These are phyloP conservation scores for Venturia aucupariae DNA, from an alignment of 2,329 filamentous ascomycete species.

Conservation along the genomic window DNA sequence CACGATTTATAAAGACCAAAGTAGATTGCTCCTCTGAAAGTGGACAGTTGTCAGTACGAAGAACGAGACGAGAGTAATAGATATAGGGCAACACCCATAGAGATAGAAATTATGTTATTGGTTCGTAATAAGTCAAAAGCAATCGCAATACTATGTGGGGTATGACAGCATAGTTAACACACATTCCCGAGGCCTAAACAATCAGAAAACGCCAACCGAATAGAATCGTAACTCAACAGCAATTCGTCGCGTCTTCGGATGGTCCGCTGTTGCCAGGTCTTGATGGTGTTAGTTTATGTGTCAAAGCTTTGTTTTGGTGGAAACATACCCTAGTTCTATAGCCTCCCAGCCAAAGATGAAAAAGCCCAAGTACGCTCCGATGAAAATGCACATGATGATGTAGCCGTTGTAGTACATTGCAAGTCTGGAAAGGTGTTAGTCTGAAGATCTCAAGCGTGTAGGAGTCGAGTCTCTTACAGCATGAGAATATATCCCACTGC, in stretches of 20 bases:
- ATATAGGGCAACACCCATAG: not conserved
- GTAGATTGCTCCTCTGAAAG: no score
- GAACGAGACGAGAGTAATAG: not conserved
- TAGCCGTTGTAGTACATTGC: constrained; percentile 61
- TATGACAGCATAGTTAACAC: not conserved
- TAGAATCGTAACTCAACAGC: constrained; percentile 2
- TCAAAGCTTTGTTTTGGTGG: not conserved
- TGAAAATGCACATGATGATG: constrained; percentile 71
- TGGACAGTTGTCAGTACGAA: not conserved
- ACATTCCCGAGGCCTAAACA: not conserved
- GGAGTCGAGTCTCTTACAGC: constrained; percentile 33
- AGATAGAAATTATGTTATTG: not conserved
- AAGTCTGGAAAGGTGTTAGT: constrained; percentile 22
- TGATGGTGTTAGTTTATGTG: not conserved
- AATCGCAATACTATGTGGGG: not conserved
- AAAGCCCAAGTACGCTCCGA: constrained; percentile 63
- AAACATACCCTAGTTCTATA: constrained; percentile 12
- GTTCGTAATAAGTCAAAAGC: not conserved
- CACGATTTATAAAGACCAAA: not conserved
- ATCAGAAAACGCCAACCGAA: not conserved
- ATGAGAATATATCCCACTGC: constrained; percentile 72
- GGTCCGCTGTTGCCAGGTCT: not conserved
- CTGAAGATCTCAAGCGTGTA: not conserved
- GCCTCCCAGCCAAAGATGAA: constrained; percentile 66
- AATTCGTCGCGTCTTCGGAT: constrained; percentile 14